phyloP scores from a whole-genome alignment of 2,329 filamentous ascomycete genomes.

The Zasmidium angulare region DNA sequence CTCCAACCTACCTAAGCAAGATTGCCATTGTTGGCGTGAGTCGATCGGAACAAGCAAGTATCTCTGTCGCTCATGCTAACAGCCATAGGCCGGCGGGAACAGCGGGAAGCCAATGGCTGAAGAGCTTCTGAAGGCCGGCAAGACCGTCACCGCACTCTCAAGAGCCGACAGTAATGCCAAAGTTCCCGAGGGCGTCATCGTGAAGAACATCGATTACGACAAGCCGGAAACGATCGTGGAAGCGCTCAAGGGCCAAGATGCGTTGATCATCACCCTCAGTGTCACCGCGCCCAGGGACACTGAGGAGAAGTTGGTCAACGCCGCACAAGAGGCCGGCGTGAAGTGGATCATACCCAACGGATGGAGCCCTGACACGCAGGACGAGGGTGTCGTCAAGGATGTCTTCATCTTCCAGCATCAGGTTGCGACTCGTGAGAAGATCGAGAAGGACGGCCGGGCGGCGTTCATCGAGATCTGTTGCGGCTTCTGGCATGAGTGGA shows the following conservation, averaged over 20 bases:
- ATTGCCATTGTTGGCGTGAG: constrained; percentile 41
- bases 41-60: not conserved
- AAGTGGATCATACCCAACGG: constrained; percentile 43
- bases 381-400: constrained; percentile 28
- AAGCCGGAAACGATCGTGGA: constrained; percentile 38
- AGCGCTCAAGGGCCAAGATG: constrained; percentile 40
- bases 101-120: constrained; percentile 40
- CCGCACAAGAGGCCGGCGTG: constrained; percentile 40
- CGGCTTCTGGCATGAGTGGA: constrained; percentile 40
- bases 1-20: constrained; percentile 33
- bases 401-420: constrained; percentile 15
- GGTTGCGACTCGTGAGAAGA: constrained; percentile 20
- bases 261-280: constrained; percentile 41
- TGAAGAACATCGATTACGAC: constrained; percentile 50
- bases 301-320: constrained; percentile 34
- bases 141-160: constrained; percentile 52
- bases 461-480: constrained; percentile 29
- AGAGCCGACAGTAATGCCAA: constrained; percentile 44
- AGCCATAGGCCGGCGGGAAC: constrained; percentile 35
- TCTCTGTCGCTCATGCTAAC: not conserved
- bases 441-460: constrained; percentile 29
- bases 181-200: constrained; percentile 42
- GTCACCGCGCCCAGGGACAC: constrained; percentile 31
- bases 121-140: constrained; percentile 45
- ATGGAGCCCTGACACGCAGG: constrained; percentile 32